Conservation (phyloP, 805 yeast genomes). For the Tetrapisispora arboricola region DNA sequence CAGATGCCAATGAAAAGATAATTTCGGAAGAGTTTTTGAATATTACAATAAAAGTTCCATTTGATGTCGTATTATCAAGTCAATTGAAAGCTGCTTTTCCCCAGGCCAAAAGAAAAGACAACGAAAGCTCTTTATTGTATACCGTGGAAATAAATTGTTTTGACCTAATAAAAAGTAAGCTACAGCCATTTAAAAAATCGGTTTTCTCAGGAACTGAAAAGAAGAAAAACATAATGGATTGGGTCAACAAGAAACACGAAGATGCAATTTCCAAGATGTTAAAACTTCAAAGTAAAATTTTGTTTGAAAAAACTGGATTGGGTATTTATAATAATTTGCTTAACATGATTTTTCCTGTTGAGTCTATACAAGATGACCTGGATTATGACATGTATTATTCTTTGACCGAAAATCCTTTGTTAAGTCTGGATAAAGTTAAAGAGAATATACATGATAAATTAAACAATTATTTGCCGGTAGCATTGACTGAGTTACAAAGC, state of each 20-base stretch:
- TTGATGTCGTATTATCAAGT: slow-evolving; percentile 19
- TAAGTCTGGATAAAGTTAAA: slow-evolving; percentile 36
- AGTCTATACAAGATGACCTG: slow-evolving; percentile 40
- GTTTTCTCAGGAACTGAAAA: slow-evolving; percentile 30
- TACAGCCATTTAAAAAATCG: slow-evolving; percentile 27
- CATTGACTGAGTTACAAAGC: slow-evolving; percentile 50
- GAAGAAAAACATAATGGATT: slow-evolving; percentile 9
- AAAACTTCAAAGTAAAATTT: slow-evolving; percentile 35
- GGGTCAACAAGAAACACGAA: slow-evolving; percentile 29
- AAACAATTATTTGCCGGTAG: slow-evolving; percentile 39
- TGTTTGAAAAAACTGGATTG: slow-evolving; percentile 45
- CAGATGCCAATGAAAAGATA: slow-evolving; percentile 15
- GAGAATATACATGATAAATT: slow-evolving; percentile 37
- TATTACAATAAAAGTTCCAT: slow-evolving; percentile 35
- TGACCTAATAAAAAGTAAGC: slow-evolving; percentile 50
- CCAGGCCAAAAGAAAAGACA: slow-evolving; percentile 19
- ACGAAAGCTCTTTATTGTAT: slow-evolving; percentile 18
- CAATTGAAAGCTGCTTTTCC: slow-evolving; percentile 27
- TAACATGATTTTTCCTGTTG: slow-evolving; percentile 62
- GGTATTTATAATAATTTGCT: slow-evolving; percentile 52
- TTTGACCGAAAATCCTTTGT: slow-evolving; percentile 45
- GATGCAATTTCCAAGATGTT: slow-evolving; percentile 26
- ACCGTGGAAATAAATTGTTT: slow-evolving; percentile 48
- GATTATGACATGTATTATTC: slow-evolving; percentile 57
- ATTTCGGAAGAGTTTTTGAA: slow-evolving; percentile 33